phyloP scores from a whole-genome alignment of 1,139 yeast species.

The Saccharomyces hybrid region DNA sequence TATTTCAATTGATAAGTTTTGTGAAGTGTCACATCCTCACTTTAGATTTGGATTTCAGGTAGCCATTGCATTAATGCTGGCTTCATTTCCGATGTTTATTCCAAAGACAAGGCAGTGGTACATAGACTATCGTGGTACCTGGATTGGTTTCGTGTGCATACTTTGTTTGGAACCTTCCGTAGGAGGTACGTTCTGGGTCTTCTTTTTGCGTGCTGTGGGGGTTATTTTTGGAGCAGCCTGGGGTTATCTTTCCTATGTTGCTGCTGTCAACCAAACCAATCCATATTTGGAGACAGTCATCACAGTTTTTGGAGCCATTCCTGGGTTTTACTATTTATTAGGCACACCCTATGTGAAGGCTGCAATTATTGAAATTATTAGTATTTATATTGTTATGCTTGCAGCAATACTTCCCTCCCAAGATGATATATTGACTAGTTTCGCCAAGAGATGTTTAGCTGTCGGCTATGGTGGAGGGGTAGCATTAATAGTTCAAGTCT shows the following conservation, averaged over 20 bases:
- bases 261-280: conserved; percentile 36
- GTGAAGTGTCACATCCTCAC: conserved; percentile 31
- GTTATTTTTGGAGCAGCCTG: conserved; percentile 42
- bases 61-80: conserved; percentile 38
- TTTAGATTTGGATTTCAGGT: conserved; percentile 41
- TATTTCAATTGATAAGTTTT: conserved; percentile 16
- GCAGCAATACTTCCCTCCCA: conserved; percentile 37
- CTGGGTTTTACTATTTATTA: conserved; percentile 39
- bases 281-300: conserved; percentile 40
- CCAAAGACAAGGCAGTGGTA: conserved; percentile 42
- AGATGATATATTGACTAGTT: conserved; percentile 38
- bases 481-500: conserved; percentile 39
- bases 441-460: conserved; percentile 44
- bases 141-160: conserved; percentile 48
- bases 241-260: conserved; percentile 41
- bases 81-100: conserved; percentile 44
- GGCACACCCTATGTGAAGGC: conserved; percentile 45
- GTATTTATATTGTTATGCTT: conserved; percentile 39
- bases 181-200: conserved; percentile 44
- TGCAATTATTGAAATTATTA: conserved; percentile 42
- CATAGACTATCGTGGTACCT: conserved; percentile 39
- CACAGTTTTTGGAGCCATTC: conserved; percentile 37
- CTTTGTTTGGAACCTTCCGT: conserved; percentile 43
- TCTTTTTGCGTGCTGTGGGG: conserved; percentile 41
- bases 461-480: conserved; percentile 44